Conservation (phyloP, 305 asterid species). For the Fraxinus baroniana region DNA sequence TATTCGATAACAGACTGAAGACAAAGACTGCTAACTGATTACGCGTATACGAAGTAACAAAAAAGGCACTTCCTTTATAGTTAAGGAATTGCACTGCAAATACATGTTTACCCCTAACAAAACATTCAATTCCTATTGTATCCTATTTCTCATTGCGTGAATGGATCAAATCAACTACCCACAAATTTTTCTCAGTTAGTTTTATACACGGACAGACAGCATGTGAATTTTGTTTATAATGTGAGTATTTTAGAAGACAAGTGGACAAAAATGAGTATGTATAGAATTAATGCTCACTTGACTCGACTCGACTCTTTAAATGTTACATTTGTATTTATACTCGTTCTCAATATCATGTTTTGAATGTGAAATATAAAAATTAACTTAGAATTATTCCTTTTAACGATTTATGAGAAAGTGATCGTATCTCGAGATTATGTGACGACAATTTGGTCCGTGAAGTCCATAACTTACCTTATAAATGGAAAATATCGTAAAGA, state of each 20-base stretch:
- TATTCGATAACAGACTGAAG: not conserved
- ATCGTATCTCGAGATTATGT: not conserved
- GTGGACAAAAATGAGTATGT: not conserved
- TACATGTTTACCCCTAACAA: not conserved
- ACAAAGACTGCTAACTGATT: conserved; percentile 1
- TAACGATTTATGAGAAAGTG: not conserved
- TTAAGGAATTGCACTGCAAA: not conserved
- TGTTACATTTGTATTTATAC: not conserved
- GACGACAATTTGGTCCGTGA: conserved; percentile 30
- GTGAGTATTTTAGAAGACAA: not conserved
- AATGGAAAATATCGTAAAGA: not conserved
- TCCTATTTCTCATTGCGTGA: not conserved
- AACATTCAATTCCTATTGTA: not conserved
- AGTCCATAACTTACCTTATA: conserved; percentile 10
- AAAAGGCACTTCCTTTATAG: not conserved
- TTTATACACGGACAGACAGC: not conserved
- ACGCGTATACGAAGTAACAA: not conserved
- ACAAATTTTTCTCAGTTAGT: not conserved
- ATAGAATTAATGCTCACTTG: not conserved
- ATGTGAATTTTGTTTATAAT: not conserved
- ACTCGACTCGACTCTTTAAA: not conserved
- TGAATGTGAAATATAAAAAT: not conserved
- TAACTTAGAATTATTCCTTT: not conserved
- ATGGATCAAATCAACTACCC: not conserved
- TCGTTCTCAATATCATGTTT: not conserved